Base-by-base conservation (phyloP, 2,329 filamentous ascomycete species). In the Aspergillus terreus region DNA sequence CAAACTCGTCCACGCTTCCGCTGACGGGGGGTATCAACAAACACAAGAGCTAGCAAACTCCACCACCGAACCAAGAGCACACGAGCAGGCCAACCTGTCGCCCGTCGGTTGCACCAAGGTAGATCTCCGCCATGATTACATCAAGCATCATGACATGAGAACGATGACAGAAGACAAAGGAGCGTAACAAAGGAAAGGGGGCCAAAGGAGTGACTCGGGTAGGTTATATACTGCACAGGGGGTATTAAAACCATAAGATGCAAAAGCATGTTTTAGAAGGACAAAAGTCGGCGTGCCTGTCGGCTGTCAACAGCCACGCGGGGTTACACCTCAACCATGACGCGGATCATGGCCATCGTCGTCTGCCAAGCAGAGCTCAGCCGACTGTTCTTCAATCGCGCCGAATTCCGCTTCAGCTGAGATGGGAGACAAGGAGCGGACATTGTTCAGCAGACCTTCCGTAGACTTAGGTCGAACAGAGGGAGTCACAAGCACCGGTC, bases 401-500 rank as follows among this genome's bases (percentile, higher is more conserved):
- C 64, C 66, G 43, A 63, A 66, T 25, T 69, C 66, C 6, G 67
- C 64, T 42, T 66, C 68, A 2, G 64, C 63, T 15, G 65, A 64
- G 56, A 67, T 52, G 11, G 70, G 67, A 10, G 65, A 64, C 57
- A 67, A 53, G 10, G 70, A 68, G 11, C 71, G 67, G 57, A 76
- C 79, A 47, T 78, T 78, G 50, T 79, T 79, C 9, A 85, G 67
- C 3, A 86, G 70, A 3, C 79, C 84, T 67, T 86, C 81, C 21
- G 76, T 77, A 1, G 84, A 87, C 61, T 81, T 83, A n/a, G 81
- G 74, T 14, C 81, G 78, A 23, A 81, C 70, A 7, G 71, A 46
- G 6, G 73, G 80, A 53, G 85, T 83, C 12, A 94, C 78, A 27
- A 95, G 76, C 0, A 82, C 84, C 6, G 84, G 82, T 46, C 82